Percentiles rank a stretch among this genome's conserved stretches.
phyloP scores from a whole-genome alignment of 2,329 filamentous ascomycete species.

The Alternaria arborescens region DNA sequence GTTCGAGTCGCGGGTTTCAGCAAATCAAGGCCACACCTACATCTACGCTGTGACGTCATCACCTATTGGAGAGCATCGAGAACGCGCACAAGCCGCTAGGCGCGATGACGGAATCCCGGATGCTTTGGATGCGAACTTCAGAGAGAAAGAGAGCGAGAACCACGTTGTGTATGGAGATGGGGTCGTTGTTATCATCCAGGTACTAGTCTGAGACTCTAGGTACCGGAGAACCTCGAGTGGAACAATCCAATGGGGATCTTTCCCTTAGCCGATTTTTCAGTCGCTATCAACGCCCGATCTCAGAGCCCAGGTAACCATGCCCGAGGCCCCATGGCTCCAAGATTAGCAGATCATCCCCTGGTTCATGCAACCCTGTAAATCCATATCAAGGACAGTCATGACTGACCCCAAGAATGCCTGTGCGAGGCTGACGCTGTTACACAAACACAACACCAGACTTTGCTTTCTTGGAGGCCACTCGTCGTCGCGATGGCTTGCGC shows the following conservation, averaged over 20 bases:
- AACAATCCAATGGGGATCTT: slow-evolving; percentile 5
- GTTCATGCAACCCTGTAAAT: slow-evolving; percentile 12
- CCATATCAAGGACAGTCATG: slow-evolving; percentile 12
- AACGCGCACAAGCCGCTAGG: background rate
- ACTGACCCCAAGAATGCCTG: background rate
- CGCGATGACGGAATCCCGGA: background rate
- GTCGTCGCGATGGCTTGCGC: slow-evolving; percentile 23
- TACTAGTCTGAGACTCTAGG: slow-evolving; percentile 9
- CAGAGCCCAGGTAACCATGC: slow-evolving; percentile 18
- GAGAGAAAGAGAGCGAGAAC: background rate
- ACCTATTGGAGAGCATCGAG: background rate
- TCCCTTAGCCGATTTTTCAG: slow-evolving; percentile 5
- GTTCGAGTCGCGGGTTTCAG: slow-evolving; percentile 1
- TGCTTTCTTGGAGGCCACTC: slow-evolving; percentile 1
- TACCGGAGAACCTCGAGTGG: background rate
- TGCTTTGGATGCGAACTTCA: background rate
- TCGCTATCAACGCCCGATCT: slow-evolving; percentile 16
- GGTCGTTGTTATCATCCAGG: background rate
- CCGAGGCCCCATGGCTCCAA: background rate
- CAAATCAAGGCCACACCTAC: background rate
- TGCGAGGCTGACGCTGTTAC: background rate
- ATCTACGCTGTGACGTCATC: slow-evolving; percentile 9
- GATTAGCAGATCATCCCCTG: slow-evolving; percentile 15
- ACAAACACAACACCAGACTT: slow-evolving; percentile 2
- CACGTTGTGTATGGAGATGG: background rate